Evolutionary conservation across 1,284 basidiomycete species (phyloP).

Genomic region (Ustilago trichophora): DNA sequence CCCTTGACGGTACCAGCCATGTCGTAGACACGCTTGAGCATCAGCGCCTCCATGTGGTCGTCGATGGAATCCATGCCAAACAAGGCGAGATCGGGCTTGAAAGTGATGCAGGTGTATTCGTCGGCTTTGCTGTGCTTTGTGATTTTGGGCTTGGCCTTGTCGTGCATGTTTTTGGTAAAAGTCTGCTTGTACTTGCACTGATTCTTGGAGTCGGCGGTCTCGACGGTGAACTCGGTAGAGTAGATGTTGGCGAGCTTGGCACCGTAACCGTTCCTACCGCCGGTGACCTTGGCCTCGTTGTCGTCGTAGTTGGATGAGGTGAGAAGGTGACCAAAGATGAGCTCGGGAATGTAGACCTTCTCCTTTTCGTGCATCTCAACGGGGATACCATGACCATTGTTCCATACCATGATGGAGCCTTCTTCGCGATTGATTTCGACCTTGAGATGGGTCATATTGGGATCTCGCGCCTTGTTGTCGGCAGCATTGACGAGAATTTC

Average conservation of each 20-base stretch:
- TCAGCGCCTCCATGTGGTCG: conserved; percentile 85
- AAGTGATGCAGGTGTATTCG: conserved; percentile 94
- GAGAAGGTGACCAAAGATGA: conserved; percentile 95
- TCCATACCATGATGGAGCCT: conserved; percentile 88
- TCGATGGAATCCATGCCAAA: conserved; percentile 95
- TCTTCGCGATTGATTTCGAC: conserved; percentile 81
- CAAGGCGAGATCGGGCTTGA: conserved; percentile 88
- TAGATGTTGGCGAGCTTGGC: conserved; percentile 98
- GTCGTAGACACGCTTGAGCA: conserved; percentile 96
- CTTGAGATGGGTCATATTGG: conserved; percentile 63
- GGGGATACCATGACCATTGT: conserved; percentile 96
- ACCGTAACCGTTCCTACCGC: conserved; percentile 98
- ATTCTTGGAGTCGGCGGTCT: conserved; percentile 90
- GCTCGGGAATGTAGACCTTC: conserved; percentile 94
- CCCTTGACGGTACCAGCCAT: conserved; percentile 94
- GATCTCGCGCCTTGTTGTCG: conserved; percentile 84
- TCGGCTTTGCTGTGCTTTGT: conserved; percentile 78
- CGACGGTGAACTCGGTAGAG: conserved; percentile 94
- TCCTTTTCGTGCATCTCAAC: conserved; percentile 92
- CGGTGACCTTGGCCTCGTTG: conserved; percentile 97
- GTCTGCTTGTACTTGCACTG: conserved; percentile 93
- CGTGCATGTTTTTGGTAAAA: conserved; percentile 93
- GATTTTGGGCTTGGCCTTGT: conserved; percentile 84
- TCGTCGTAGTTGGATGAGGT: conserved; percentile 99
- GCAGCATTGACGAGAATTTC: conserved; percentile 99